A percentile compares a stretch with the other conserved stretches of the same genome.
Conservation (phyloP, 495 filamentous ascomycete genomes). For the Usnea hakonensis region DNA sequence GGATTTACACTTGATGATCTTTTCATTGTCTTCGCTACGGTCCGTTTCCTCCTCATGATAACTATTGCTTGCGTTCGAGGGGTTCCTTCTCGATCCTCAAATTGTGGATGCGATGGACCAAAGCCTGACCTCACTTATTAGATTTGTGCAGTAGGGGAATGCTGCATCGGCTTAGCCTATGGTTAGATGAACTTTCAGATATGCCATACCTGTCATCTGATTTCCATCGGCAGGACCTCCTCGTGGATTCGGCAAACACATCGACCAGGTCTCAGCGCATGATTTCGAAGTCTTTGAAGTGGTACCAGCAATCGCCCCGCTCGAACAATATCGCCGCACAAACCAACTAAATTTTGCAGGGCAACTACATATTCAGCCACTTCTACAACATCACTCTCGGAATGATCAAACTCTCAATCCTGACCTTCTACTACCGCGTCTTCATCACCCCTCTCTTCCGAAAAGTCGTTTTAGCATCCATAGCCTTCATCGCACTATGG, state of each 20-base stretch:
- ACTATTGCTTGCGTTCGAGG: no score
- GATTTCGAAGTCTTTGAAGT: conserved; percentile 18
- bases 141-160: not conserved
- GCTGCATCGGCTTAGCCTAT: not conserved
- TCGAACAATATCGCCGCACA: not conserved
- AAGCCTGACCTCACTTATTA: not conserved
- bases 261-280: conserved; percentile 10
- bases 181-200: not conserved
- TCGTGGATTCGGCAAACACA: conserved; percentile 23
- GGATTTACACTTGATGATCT: conserved; percentile 20
- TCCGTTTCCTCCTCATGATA: not conserved
- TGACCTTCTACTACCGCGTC: conserved; percentile 29
- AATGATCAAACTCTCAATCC: conserved; percentile 31
- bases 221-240: conserved; percentile 21
- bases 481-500: conserved; percentile 15
- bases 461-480: conserved; percentile 16
- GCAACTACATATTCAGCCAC: conserved; percentile 7
- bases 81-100: not conserved
- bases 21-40: conserved; percentile 3
- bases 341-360: not conserved
- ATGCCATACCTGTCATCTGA: not conserved
- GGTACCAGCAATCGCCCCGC: conserved; percentile 2
- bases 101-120: not conserved
- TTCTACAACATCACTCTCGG: conserved; percentile 18
- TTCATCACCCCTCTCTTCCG: conserved; percentile 26